Conservation (phyloP, 2,329 filamentous ascomycete genomes). For the Talaromyces sp. region DNA sequence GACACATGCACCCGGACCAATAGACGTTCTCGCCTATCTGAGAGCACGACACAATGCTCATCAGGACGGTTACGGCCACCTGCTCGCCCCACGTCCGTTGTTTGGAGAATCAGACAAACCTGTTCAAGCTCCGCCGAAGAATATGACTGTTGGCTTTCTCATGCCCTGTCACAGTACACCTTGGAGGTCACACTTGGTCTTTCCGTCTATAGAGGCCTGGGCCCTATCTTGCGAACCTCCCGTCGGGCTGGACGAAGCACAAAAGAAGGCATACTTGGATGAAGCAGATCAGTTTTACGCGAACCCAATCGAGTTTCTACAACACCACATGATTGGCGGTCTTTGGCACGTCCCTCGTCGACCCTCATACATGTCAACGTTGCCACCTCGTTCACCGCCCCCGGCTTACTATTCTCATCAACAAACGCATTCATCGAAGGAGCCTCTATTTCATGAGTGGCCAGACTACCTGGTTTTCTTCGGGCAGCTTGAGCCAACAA, state of each 20-base stretch:
- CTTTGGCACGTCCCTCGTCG: conserved; percentile 31
- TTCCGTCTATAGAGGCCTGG: conserved; percentile 71
- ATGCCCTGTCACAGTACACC: conserved; percentile 96
- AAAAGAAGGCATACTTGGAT: conserved; percentile 70
- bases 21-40: conserved; percentile 70
- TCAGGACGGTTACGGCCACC: conserved; percentile 36
- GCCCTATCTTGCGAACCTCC: conserved; percentile 90
- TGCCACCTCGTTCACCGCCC: conserved; percentile 1
- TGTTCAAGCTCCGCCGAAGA: conserved; percentile 24
- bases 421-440: conserved; percentile 2
- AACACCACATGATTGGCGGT: conserved; percentile 48
- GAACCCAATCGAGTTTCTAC: conserved; percentile 58
- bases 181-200: conserved; percentile 83
- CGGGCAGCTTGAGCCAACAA: conserved; percentile 51
- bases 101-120: not conserved
- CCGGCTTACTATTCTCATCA: conserved; percentile 12
- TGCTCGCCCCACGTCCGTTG: conserved; percentile 22
- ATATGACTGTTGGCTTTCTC: conserved; percentile 67
- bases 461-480: conserved; percentile 54
- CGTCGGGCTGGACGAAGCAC: conserved; percentile 57
- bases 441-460: conserved; percentile 35
- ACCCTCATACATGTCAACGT: conserved; percentile 30
- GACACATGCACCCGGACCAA: conserved; percentile 75
- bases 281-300: conserved; percentile 90
- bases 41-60: conserved; percentile 68